These are phyloP conservation scores for Blumeria graminis DNA, from an alignment of 2,329 filamentous ascomycete genomes.

Conservation along the genomic window DNA sequence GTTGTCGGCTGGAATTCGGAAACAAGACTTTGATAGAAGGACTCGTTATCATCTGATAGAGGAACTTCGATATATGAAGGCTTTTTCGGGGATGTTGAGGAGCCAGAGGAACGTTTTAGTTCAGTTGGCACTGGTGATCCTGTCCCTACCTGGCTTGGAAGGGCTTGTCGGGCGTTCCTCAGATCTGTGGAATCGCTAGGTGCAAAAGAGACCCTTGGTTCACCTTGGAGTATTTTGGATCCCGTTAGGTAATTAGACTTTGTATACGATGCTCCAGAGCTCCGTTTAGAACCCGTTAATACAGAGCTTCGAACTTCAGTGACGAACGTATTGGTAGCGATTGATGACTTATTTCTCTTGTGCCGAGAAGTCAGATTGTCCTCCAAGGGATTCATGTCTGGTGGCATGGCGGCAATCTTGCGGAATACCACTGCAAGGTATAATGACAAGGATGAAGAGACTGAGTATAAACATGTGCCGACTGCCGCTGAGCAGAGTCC, in stretches of 20 bases:
- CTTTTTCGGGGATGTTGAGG: constrained; percentile 12
- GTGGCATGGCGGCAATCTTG: constrained; percentile 58
- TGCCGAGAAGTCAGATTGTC: constrained; percentile 62
- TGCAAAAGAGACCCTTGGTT: no score
- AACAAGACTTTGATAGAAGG: not conserved
- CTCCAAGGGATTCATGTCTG: constrained; percentile 89
- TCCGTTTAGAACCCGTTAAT: constrained; percentile 12
- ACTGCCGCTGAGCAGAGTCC: constrained; percentile 44
- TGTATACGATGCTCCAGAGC: constrained; percentile 15
- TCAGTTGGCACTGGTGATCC: constrained; percentile 15
- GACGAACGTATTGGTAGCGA: constrained; percentile 5
- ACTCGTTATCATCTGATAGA: not conserved
- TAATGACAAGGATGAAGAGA: constrained; percentile 45
- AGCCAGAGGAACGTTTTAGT: constrained; percentile 22
- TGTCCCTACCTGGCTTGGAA: no score
- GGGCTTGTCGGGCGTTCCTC: constrained; percentile 15
- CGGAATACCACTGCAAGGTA: constrained; percentile 62
- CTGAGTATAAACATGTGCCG: constrained; percentile 40
- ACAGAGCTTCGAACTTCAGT: no score
- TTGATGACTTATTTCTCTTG: constrained; percentile 43
- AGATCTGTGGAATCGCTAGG: constrained; percentile 23
- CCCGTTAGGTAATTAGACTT: no score
- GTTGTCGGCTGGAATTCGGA: constrained; percentile 3
- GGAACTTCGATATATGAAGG: constrained; percentile 26
- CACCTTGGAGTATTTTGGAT: no score